Base-by-base conservation (phyloP, 208 protist genomes). In the Acanthamoeba royreba region DNA sequence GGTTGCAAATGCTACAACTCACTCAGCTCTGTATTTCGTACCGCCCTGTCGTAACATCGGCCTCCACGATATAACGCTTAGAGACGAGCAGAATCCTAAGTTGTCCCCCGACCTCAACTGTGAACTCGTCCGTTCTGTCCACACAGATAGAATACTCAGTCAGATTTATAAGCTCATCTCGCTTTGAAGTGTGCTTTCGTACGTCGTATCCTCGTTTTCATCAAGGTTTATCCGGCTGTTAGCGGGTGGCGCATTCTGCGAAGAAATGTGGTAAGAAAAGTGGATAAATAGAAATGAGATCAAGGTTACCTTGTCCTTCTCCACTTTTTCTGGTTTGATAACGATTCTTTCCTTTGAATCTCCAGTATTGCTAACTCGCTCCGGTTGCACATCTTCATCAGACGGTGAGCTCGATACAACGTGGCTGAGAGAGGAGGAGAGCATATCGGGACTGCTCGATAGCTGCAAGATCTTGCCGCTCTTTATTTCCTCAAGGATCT, bases 111-210 rank as follows among this genome's bases (percentile, higher is more conserved):
- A 66, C 35, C 81, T 89, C 81, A 1, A 89, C 81, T 0, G 81
- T 66, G 19, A 89, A 89, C 45, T 89, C 81, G 28, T 89, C 81
- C 81, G 81, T 89, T 22, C 81, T 89, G 52, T 35, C 69, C 40
- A 58, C 22, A 22, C 13, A 58, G 13, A 58, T 7, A 81, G 22
- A 22, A 83, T 25, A 83, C 1, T 15, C 17, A 43, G 4, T 15
- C 3, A 40, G 22, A 77, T 77, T 28, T 8, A 28, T 5, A 22
- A n/a, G n/a, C n/a, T n/a, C n/a, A n/a, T n/a, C n/a, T n/a, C n/a
- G n/a, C n/a, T n/a, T n/a, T 4, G 25, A 63, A 63, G 3, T 28
- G 55, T 17, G 47, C 2, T 1, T 25, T 17, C 69, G 72, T 83
- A 83, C 72, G 72, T 53, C 1, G 35, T 52, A 31, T 83, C 63